Evolutionary conservation across 2,329 filamentous ascomycete species (phyloP).

Genomic region (Stagonosporopsis tanaceti): DNA sequence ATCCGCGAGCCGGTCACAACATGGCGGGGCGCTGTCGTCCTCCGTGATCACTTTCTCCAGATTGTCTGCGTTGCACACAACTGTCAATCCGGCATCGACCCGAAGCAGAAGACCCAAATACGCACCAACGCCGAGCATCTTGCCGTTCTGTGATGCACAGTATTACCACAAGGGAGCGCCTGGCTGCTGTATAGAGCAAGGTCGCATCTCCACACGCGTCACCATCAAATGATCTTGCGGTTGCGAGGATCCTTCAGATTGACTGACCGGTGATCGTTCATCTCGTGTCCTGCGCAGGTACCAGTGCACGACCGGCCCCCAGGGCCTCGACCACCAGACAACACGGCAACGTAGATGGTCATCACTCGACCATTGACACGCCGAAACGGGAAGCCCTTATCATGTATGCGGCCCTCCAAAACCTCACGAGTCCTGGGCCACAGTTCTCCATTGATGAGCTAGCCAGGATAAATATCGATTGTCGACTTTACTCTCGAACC

Average conservation of each 20-base stretch:
- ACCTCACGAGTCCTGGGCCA: slow-evolving; percentile 3
- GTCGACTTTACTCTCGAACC: not conserved
- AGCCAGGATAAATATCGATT: slow-evolving; percentile 12
- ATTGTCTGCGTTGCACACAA: slow-evolving; percentile 24
- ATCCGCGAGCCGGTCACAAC: slow-evolving; percentile 10
- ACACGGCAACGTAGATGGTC: slow-evolving; percentile 3
- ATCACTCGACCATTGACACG: slow-evolving; percentile 6
- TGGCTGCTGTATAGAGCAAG: slow-evolving; percentile 10
- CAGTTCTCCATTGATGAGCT: not conserved
- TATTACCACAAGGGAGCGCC: slow-evolving; percentile 16
- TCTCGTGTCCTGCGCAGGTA: slow-evolving; percentile 25
- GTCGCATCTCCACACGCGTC: slow-evolving; percentile 21
- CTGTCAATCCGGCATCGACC: slow-evolving; percentile 24
- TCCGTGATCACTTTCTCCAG: slow-evolving; percentile 17
- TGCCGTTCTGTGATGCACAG: slow-evolving; percentile 19
- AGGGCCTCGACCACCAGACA: slow-evolving; percentile 12
- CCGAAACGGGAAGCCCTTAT: slow-evolving; percentile 4
- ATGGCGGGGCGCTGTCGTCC: slow-evolving; percentile 15
- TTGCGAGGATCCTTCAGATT: slow-evolving; percentile 8
- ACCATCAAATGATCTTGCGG: slow-evolving; percentile 13
- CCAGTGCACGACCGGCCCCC: slow-evolving; percentile 8
- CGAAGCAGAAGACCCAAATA: slow-evolving; percentile 24
- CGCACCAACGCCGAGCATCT: slow-evolving; percentile 22
- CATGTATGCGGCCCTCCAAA: not conserved
- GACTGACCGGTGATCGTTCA: slow-evolving; percentile 8